Conservation (phyloP, 2,329 filamentous ascomycete genomes). For the Botrytis fragariae region DNA sequence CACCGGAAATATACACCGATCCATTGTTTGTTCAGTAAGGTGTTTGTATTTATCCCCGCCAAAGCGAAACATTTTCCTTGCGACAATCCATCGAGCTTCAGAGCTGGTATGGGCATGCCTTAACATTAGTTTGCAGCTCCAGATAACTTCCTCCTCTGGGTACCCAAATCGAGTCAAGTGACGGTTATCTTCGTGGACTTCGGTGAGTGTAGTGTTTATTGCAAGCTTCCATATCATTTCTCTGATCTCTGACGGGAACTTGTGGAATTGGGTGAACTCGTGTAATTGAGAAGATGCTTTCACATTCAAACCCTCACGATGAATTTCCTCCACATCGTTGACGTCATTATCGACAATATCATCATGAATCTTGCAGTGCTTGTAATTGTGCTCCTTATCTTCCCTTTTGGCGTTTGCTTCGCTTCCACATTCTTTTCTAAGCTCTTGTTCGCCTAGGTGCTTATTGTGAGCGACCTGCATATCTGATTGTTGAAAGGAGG, state of each 20-base stretch:
- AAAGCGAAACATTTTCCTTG: not conserved
- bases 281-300: not conserved
- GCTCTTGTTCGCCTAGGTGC: not conserved
- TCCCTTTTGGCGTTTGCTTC: not conserved
- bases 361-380: not conserved
- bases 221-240: not conserved
- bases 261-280: not conserved
- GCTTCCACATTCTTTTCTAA: not conserved
- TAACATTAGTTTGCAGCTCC: not conserved
- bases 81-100: not conserved
- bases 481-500: not conserved
- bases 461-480: not conserved
- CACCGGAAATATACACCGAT: not conserved
- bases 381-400: not conserved
- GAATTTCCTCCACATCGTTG: not conserved
- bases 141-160: not conserved
- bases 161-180: not conserved
- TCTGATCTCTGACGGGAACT: not conserved
- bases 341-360: not conserved
- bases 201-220: not conserved
- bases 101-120: not conserved
- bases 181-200: not conserved
- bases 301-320: not conserved
- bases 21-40: not conserved
- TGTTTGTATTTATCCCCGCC: not conserved